These are phyloP conservation scores for Jatropha curcas DNA, from an alignment of 345 rosid species.

Conservation along the genomic window DNA sequence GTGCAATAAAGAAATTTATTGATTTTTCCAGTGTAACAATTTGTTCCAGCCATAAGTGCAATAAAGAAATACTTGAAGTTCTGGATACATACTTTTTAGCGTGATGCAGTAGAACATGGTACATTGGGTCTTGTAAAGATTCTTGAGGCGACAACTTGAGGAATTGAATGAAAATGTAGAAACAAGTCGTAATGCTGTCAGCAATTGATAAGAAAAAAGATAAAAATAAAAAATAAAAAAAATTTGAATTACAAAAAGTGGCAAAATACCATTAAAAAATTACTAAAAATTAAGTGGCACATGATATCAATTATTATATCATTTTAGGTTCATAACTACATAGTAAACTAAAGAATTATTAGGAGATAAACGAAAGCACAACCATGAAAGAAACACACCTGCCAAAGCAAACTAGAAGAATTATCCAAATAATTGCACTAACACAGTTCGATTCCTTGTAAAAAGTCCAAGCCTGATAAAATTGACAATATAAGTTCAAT, in stretches of 20 bases:
- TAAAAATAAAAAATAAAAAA: not conserved
- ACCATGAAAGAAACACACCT: slow-evolving; percentile 48
- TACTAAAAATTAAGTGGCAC: too few species aligned
- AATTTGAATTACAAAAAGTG: not conserved
- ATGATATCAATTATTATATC: too few species aligned
- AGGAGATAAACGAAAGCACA: not conserved
- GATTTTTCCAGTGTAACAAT: not conserved
- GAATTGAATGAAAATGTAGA: slow-evolving; percentile 66
- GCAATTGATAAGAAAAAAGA: not conserved
- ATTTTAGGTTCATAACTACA: too few species aligned
- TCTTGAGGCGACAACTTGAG: slow-evolving; percentile 67
- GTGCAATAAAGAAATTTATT: too few species aligned
- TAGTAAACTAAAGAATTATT: not conserved
- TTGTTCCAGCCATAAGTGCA: not conserved
- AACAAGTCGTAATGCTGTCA: slow-evolving; percentile 56
- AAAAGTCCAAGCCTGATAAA: slow-evolving; percentile 64
- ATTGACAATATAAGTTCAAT: not conserved
- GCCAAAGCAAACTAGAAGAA: slow-evolving; percentile 67
- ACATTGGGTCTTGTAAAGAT: slow-evolving; percentile 66
- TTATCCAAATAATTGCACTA: slow-evolving; percentile 49
- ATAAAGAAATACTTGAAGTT: slow-evolving; percentile 14
- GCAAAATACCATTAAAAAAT: not conserved
- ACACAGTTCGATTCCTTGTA: slow-evolving; percentile 62
- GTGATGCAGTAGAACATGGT: slow-evolving; percentile 52
- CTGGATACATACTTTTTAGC: slow-evolving; percentile 48